Conservation (phyloP, 83 land plant genomes). For the Larix sibirica region DNA sequence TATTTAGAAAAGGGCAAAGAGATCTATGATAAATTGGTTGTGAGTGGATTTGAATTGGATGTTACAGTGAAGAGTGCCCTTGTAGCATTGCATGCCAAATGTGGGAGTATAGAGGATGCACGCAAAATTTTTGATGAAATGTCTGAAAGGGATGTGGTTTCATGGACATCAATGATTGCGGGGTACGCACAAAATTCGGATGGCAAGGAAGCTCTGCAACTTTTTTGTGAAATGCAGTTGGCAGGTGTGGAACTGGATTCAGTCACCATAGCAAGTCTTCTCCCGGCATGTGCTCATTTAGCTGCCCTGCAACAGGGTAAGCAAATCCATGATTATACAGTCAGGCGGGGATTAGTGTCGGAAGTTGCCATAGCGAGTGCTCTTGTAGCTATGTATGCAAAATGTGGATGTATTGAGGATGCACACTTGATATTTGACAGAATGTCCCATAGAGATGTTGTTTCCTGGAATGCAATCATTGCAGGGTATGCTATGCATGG, state of each 20-base stretch:
- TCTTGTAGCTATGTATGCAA: no score
- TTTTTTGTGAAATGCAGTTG: constrained; percentile 26
- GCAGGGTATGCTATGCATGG: no score
- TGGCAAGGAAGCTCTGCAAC: constrained; percentile 25
- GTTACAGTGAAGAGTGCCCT: constrained; percentile 25
- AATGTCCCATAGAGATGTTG: no score
- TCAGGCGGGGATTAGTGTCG: no score
- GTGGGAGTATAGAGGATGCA: constrained; percentile 23
- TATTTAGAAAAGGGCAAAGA: constrained; percentile 23
- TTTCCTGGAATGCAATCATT: no score
- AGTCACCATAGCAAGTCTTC: background rate
- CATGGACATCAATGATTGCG: constrained; percentile 24
- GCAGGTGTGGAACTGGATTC: constrained; percentile 7
- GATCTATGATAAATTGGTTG: constrained; percentile 20
- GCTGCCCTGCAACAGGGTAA: background rate
- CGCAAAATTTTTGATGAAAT: constrained; percentile 26
- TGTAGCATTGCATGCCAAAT: constrained; percentile 25
- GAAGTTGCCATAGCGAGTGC: no score
- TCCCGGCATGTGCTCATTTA: background rate
- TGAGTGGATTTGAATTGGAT: constrained; percentile 7
- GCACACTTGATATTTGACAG: no score
- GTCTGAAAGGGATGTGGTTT: constrained; percentile 27
- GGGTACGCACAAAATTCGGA: constrained; percentile 31
- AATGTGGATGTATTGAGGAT: no score
- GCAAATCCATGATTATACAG: background rate